phyloP scores from a whole-genome alignment of 225 moss, liverwort and hornwort genomes.

The Bryoerythrophyllum caledonicum region DNA sequence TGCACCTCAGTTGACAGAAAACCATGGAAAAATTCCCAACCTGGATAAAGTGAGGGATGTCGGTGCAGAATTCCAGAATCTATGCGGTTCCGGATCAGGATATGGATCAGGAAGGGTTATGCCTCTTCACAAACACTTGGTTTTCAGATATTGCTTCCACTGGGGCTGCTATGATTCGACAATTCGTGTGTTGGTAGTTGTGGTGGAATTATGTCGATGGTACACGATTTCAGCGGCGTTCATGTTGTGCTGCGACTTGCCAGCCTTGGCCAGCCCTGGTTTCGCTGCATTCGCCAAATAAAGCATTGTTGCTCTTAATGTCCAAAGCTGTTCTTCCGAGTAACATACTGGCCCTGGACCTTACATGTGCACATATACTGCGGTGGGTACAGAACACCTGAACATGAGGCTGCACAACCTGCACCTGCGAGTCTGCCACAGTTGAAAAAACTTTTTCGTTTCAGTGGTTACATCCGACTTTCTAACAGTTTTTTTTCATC shows the following conservation, averaged over 20 bases:
- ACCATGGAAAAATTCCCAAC: background rate
- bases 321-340: background rate
- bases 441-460: background rate
- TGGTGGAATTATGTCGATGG: no score
- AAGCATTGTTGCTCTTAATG: background rate
- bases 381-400: no score
- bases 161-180: no score
- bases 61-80: background rate
- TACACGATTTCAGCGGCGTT: background rate
- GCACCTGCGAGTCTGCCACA: no score
- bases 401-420: no score
- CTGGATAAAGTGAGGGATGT: background rate
- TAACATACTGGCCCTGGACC: background rate
- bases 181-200: background rate
- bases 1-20: background rate
- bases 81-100: background rate
- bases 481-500: background rate
- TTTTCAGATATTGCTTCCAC: no score
- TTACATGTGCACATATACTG: background rate
- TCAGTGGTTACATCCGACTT: background rate
- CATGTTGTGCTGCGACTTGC: background rate
- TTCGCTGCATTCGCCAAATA: background rate
- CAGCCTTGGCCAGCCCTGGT: background rate
- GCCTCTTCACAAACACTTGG: background rate
- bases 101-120: background rate